phyloP scores from a whole-genome alignment of 768 basidiomycete species.

The Pleurotus giganteus region DNA sequence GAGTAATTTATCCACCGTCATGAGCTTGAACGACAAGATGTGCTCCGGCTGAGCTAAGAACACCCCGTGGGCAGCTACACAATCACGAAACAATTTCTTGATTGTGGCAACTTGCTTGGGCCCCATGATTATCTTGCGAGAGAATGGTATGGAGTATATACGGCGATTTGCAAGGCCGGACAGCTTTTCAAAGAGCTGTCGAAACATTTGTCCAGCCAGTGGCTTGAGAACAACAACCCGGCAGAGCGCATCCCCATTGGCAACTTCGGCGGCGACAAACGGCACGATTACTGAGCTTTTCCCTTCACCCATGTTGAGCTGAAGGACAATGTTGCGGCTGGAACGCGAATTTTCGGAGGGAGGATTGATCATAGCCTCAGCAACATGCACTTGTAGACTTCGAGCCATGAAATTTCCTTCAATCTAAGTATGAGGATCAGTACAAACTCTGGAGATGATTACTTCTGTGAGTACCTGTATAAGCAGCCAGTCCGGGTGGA shows the following conservation, averaged over 20 bases:
- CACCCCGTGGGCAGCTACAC: conserved; percentile 37
- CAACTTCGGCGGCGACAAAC: conserved; percentile 34
- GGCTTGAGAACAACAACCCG: conserved; percentile 52
- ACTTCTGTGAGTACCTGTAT: conserved; percentile 32
- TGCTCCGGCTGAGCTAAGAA: conserved; percentile 53
- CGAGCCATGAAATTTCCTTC: conserved; percentile 43
- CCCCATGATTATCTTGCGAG: conserved; percentile 31
- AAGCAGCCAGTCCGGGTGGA: conserved; percentile 38
- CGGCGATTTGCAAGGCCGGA: conserved; percentile 44
- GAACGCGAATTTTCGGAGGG: conserved; percentile 11
- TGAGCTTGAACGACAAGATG: conserved; percentile 47
- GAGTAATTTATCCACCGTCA: conserved; percentile 37
- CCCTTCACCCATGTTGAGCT: conserved; percentile 61
- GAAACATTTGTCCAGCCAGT: conserved; percentile 46
- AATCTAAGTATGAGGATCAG: conserved; percentile 28
- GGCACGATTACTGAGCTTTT: conserved; percentile 55
- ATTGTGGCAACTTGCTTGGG: conserved; percentile 21
- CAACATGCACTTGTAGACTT: conserved; percentile 38
- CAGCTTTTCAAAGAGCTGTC: conserved; percentile 40
- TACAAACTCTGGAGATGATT: background rate
- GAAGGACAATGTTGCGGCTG: conserved; percentile 34
- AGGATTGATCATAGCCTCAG: conserved; percentile 47
- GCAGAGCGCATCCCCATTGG: conserved; percentile 40
- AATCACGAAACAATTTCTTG: conserved; percentile 32
- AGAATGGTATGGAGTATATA: conserved; percentile 50